These are phyloP conservation scores for Aspergillus udagawae DNA, from an alignment of 2,329 filamentous ascomycete genomes.

Conservation along the genomic window DNA sequence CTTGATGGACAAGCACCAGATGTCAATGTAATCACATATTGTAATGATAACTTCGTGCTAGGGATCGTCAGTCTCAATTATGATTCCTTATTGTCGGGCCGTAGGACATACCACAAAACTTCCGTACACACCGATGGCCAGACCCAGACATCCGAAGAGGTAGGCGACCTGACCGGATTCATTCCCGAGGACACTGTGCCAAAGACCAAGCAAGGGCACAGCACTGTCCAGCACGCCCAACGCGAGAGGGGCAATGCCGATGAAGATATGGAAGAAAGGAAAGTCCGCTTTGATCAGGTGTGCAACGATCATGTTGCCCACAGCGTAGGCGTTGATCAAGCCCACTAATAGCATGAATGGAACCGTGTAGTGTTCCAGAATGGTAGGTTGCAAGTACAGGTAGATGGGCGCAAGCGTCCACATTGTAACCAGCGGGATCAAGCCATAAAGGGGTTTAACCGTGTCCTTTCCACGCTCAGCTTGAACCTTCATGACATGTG, in stretches of 20 bases:
- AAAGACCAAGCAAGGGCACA: conserved; percentile 63
- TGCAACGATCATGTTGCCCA: conserved; percentile 92
- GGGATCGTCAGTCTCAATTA: conserved; percentile 3
- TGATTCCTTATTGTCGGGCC: neutral
- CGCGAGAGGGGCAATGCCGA: conserved; percentile 62
- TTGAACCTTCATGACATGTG: conserved; percentile 80
- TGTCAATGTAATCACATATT: conserved; percentile 96
- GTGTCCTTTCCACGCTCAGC: conserved; percentile 68
- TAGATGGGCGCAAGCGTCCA: conserved; percentile 78
- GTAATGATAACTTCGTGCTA: conserved; percentile 87
- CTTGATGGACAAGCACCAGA: conserved; percentile 98
- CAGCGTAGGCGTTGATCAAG: conserved; percentile 88
- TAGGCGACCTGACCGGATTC: conserved; percentile 87
- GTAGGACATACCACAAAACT: conserved; percentile 70
- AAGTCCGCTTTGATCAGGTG: conserved; percentile 85
- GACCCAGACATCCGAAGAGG: conserved; percentile 81
- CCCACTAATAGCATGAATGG: conserved; percentile 88
- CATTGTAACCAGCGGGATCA: conserved; percentile 72
- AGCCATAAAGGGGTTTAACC: conserved; percentile 66
- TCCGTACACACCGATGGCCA: conserved; percentile 86
- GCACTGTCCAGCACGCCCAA: conserved; percentile 76
- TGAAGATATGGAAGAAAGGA: conserved; percentile 82
- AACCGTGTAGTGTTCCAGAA: conserved; percentile 77
- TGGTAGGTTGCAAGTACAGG: conserved; percentile 77
- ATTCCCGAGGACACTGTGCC: conserved; percentile 71